phyloP scores from a whole-genome alignment of 1,139 yeast genomes.

The Pneumocystis wakefieldiae region DNA sequence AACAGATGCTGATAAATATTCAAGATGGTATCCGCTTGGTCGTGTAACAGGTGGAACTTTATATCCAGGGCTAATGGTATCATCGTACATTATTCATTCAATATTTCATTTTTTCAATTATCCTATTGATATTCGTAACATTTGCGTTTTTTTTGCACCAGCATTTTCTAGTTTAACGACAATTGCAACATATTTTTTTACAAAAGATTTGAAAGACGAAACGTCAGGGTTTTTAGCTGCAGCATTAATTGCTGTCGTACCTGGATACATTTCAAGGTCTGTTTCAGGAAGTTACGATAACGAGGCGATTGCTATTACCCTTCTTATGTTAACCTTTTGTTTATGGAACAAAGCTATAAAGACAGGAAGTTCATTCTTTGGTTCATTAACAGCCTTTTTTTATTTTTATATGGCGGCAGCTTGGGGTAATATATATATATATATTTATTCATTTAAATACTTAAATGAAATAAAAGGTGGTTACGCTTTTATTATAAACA shows the following conservation, averaged over 20 bases:
- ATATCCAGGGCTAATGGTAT: constrained; percentile 96
- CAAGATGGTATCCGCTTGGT: constrained; percentile 96
- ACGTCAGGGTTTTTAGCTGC: constrained; percentile 89
- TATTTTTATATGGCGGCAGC: constrained; percentile 99
- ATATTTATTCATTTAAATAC: background rate
- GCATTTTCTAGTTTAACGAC: constrained; percentile 93
- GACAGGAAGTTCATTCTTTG: constrained; percentile 76
- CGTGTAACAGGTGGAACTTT: constrained; percentile 98
- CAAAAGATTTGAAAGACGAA: constrained; percentile 78
- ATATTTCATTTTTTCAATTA: constrained; percentile 46
- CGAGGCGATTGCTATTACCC: constrained; percentile 95
- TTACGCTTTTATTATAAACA: constrained; percentile 92
- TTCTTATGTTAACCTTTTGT: constrained; percentile 88
- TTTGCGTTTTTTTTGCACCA: constrained; percentile 93
- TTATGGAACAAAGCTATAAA: constrained; percentile 91
- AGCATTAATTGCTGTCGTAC: constrained; percentile 91
- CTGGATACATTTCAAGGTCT: constrained; percentile 94
- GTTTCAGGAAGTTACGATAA: constrained; percentile 98
- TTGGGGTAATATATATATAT: constrained; percentile 49
- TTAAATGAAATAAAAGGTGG: constrained; percentile 31
- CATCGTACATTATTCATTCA: constrained; percentile 81
- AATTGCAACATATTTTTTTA: constrained; percentile 73
- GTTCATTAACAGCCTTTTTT: constrained; percentile 67
- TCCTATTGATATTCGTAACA: constrained; percentile 87
- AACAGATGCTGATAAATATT: background rate